A percentile compares a stretch with the other conserved stretches of the same genome.
phyloP scores from a whole-genome alignment of 176 grass and related monocot species.

The Echinochloa phyllopogon region DNA sequence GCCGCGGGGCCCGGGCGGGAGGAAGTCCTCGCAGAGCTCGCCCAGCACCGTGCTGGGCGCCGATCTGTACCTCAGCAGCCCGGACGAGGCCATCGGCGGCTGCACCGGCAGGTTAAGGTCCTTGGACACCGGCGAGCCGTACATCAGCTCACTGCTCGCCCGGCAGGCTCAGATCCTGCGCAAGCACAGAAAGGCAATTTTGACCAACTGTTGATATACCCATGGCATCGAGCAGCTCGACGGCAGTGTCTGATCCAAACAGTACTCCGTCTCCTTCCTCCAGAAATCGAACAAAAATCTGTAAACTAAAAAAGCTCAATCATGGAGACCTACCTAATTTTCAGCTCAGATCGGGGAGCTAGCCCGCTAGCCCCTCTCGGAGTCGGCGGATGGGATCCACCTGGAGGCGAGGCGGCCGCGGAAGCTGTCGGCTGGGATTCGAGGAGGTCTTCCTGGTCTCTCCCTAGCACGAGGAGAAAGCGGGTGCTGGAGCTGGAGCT shows the following conservation, averaged over 20 bases:
- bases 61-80: conserved; percentile 88
- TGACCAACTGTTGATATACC: neutral
- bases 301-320: neutral
- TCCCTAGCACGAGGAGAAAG: neutral
- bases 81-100: conserved; percentile 68
- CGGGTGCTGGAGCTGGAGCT: neutral
- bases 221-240: neutral
- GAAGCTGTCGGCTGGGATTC: neutral
- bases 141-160: conserved; percentile 53
- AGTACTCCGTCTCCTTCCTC: neutral
- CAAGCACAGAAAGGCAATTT: neutral
- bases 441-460: neutral
- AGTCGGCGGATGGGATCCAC: neutral
- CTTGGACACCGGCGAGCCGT: conserved; percentile 84
- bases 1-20: conserved; percentile 40
- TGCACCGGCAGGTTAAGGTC: conserved; percentile 85
- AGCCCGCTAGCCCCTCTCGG: neutral
- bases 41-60: conserved; percentile 75
- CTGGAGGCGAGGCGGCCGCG: neutral
- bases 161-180: neutral
- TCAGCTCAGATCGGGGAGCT: conserved; percentile 3
- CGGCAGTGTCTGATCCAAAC: neutral
- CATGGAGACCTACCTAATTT: conserved; percentile 3
- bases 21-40: conserved; percentile 87
- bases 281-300: neutral